Percentiles rank a stretch among this genome's conserved stretches.
These are phyloP conservation scores for Vinca minor DNA, from an alignment of 257 asterid genomes.

Conservation along the genomic window DNA sequence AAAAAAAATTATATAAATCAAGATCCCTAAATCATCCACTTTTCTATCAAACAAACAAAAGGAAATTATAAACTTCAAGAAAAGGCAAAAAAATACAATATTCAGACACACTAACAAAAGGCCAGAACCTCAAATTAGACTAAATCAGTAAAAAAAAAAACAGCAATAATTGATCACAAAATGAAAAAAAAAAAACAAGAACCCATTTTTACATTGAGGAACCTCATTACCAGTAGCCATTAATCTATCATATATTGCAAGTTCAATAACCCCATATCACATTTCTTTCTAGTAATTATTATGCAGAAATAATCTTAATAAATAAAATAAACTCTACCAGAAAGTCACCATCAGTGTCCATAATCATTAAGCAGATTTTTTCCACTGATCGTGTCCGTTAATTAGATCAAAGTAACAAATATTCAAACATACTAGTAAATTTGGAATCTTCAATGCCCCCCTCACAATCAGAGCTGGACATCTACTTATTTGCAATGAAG, in stretches of 20 bases:
- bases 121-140: not conserved
- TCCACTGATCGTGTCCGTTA: no score
- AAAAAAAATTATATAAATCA: not conserved
- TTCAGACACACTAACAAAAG: conserved; percentile 3
- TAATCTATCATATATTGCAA: conserved; percentile 3
- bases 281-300: no score
- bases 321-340: conserved; percentile 25
- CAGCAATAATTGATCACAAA: not conserved
- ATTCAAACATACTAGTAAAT: no score
- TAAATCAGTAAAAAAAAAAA: not conserved
- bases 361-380: no score
- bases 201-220: not conserved
- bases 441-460: no score
- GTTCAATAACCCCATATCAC: conserved; percentile 11
- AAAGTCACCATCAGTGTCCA: conserved; percentile 20
- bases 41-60: not conserved
- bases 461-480: no score
- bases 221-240: conserved; percentile 8
- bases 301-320: not conserved
- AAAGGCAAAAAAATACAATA: not conserved
- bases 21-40: not conserved
- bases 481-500: conserved; percentile 54
- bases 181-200: no score
- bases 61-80: not conserved
- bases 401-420: no score